Conservation (phyloP, 2,329 filamentous ascomycete genomes). For the Venturia asperata region DNA sequence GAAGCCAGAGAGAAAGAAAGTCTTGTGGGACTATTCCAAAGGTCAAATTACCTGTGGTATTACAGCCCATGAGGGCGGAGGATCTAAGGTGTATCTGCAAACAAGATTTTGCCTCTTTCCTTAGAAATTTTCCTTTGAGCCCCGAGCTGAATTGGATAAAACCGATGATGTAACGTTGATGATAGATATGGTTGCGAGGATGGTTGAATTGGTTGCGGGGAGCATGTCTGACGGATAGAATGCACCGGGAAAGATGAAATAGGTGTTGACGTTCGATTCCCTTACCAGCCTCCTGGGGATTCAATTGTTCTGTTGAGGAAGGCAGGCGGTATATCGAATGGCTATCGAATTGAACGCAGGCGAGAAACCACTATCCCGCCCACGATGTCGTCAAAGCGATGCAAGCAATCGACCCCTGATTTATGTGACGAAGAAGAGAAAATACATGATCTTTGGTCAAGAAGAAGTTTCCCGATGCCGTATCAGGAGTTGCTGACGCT, state of each 20-base stretch:
- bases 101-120: slow-evolving; percentile 6
- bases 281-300: not conserved
- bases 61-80: slow-evolving; percentile 1
- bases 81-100: slow-evolving; percentile 2
- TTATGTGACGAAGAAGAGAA: not conserved
- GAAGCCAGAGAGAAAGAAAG: not conserved
- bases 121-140: not conserved
- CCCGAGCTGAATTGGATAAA: not conserved
- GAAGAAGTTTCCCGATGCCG: not conserved
- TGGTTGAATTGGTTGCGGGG: not conserved
- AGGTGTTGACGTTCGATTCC: not conserved
- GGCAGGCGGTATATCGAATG: not conserved
- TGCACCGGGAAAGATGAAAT: not conserved
- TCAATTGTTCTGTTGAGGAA: not conserved
- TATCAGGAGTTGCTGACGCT: slow-evolving; percentile 5
- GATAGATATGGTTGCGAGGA: not conserved
- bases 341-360: not conserved
- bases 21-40: not conserved
- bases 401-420: not conserved
- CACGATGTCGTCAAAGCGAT: not conserved
- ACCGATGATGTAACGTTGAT: not conserved
- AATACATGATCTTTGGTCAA: not conserved
- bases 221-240: not conserved
- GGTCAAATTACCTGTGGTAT: slow-evolving; percentile 3
- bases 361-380: not conserved